Evolutionary conservation across 2,329 filamentous ascomycete species (phyloP).

Genomic region (Stromatinia cepivora): DNA sequence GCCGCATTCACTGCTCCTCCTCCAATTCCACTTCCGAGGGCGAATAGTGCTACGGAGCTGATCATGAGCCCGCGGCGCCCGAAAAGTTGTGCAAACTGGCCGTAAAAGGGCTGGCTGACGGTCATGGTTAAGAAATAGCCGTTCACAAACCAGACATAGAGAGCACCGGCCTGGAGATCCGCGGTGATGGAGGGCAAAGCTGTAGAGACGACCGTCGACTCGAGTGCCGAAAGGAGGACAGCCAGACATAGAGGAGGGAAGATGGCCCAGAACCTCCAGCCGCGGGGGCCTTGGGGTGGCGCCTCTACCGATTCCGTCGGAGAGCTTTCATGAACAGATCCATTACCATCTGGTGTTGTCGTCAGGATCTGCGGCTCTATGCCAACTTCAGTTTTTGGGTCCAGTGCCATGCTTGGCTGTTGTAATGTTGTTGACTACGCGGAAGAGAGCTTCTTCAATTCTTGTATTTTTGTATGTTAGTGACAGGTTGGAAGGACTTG

Average conservation of each 20-base stretch:
- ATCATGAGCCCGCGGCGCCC: constrained; percentile 50
- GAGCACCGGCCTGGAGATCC: background rate
- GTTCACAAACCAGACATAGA: constrained; percentile 25
- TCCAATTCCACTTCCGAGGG: constrained; percentile 36
- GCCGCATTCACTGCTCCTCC: constrained; percentile 38
- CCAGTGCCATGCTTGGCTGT: too few relatives aligned
- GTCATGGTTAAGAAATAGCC: constrained; percentile 17
- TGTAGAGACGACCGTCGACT: constrained; percentile 12
- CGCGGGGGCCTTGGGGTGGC: background rate
- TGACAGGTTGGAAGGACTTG: too few relatives aligned
- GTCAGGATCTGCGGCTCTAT: too few relatives aligned
- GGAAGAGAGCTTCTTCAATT: too few relatives aligned
- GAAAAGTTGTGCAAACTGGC: constrained; percentile 53
- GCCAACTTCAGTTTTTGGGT: too few relatives aligned
- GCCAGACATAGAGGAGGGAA: constrained; percentile 9
- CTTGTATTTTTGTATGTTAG: too few relatives aligned
- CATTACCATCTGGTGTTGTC: too few relatives aligned
- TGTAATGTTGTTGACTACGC: too few relatives aligned
- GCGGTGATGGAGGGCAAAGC: constrained; percentile 16
- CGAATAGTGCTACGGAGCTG: constrained; percentile 40
- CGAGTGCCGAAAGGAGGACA: constrained; percentile 16
- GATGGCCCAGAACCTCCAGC: constrained; percentile 17
- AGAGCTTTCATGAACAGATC: too few relatives aligned
- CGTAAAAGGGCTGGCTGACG: constrained; percentile 36
- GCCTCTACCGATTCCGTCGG: too few relatives aligned